Evolutionary conservation across 2,329 filamentous ascomycete genomes (phyloP).

Genomic region (Periconia sp.): DNA sequence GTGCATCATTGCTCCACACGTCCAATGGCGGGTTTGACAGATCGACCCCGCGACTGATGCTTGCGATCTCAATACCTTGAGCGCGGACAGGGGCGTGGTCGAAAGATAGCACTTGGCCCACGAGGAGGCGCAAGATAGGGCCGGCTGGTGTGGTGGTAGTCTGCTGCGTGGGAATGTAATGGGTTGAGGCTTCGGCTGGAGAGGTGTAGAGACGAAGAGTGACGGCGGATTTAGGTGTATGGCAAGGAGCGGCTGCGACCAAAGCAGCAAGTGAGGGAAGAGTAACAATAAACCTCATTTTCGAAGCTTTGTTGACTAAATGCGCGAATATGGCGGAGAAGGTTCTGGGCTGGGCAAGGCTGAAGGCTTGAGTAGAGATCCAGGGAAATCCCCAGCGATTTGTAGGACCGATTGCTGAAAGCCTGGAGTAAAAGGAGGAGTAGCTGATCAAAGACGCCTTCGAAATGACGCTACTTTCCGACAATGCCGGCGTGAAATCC

Average conservation of each 20-base stretch:
- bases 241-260: background rate
- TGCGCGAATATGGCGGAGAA: too few species aligned
- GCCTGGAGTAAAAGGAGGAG: too few species aligned
- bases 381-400: too few species aligned
- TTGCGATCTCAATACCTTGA: constrained; percentile 22
- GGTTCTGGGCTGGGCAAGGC: too few species aligned
- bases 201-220: constrained; percentile 17
- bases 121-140: constrained; percentile 18
- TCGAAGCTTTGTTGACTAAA: too few species aligned
- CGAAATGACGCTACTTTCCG: too few species aligned
- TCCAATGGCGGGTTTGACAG: constrained; percentile 1
- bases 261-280: background rate
- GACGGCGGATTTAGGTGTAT: background rate
- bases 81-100: constrained; percentile 19
- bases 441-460: too few species aligned
- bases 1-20: constrained; percentile 12
- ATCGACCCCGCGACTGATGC: constrained; percentile 10
- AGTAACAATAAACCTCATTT: background rate
- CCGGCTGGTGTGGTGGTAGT: constrained; percentile 9
- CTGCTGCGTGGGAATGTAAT: constrained; percentile 18
- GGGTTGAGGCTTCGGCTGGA: constrained; percentile 5
- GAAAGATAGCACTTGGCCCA: constrained; percentile 25
- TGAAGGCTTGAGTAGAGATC: too few species aligned
- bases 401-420: too few species aligned
- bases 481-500: too few species aligned